These are phyloP conservation scores for Ogataea henricii DNA, from an alignment of 805 yeast genomes.

Conservation along the genomic window DNA sequence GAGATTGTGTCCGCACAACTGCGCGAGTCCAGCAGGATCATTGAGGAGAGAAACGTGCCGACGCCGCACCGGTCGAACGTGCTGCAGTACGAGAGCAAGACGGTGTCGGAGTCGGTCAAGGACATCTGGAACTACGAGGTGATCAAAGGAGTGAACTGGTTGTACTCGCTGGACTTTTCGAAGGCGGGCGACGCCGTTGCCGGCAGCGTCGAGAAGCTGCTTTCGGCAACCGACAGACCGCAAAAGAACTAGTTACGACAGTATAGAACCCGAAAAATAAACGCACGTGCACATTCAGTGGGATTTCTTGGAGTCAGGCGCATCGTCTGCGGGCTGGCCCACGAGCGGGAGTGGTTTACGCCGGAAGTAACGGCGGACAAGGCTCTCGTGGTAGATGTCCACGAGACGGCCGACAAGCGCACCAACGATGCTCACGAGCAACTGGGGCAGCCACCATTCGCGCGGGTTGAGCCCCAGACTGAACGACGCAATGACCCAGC, in stretches of 20 bases:
- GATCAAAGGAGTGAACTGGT: constrained; percentile 60
- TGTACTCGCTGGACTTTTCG: constrained; percentile 43
- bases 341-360: constrained; percentile 26
- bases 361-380: constrained; percentile 52
- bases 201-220: constrained; percentile 17
- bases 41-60: constrained; percentile 55
- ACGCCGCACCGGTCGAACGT: constrained; percentile 48
- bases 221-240: constrained; percentile 5
- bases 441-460: constrained; percentile 54
- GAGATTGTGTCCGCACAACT: constrained; percentile 48
- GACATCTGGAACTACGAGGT: constrained; percentile 83
- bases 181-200: constrained; percentile 17
- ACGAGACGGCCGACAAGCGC: constrained; percentile 63
- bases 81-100: constrained; percentile 47
- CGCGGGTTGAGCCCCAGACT: constrained; percentile 74
- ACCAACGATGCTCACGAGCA: constrained; percentile 48
- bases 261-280: constrained; percentile 6
- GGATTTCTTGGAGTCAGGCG: neutral
- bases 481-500: constrained; percentile 74
- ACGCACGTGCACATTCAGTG: constrained; percentile 1
- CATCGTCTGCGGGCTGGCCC: constrained; percentile 2
- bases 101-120: constrained; percentile 59
- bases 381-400: constrained; percentile 49
- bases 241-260: constrained; percentile 6
- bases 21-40: constrained; percentile 47